Evolutionary conservation across 2,329 filamentous ascomycete species (phyloP).

Genomic region (Septoria linicola): DNA sequence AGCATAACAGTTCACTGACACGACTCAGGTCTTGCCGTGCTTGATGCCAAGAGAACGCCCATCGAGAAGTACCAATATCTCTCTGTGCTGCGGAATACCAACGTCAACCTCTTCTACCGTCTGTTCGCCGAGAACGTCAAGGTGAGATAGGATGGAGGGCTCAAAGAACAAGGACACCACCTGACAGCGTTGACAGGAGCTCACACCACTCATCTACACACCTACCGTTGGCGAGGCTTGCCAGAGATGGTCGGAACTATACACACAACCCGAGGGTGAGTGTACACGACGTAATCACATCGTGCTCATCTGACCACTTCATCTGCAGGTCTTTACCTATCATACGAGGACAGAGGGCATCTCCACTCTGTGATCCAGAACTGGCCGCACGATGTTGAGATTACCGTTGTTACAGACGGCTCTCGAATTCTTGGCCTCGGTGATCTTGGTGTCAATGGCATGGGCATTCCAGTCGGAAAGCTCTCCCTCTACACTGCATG

Average conservation of each 20-base stretch:
- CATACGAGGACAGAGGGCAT: slow-evolving; percentile 88
- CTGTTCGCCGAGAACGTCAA: slow-evolving; percentile 72
- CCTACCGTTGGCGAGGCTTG: slow-evolving; percentile 94
- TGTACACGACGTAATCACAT: slow-evolving; percentile 3
- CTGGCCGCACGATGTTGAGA: slow-evolving; percentile 92
- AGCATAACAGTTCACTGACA: slow-evolving; percentile 32
- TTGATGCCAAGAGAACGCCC: slow-evolving; percentile 65
- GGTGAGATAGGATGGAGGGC: slow-evolving; percentile 36
- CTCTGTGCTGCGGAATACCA: slow-evolving; percentile 70
- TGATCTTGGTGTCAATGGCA: slow-evolving; percentile 93
- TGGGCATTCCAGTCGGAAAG: slow-evolving; percentile 97
- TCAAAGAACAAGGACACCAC: neutral
- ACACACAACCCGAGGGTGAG: slow-evolving; percentile 84
- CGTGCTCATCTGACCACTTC: neutral
- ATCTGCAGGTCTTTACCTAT: slow-evolving; percentile 73
- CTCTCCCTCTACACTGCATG: slow-evolving; percentile 92
- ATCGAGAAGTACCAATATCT: slow-evolving; percentile 86
- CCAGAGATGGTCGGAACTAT: slow-evolving; percentile 91
- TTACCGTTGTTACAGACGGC: slow-evolving; percentile 94
- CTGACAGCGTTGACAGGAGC: slow-evolving; percentile 53
- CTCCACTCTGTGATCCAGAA: slow-evolving; percentile 85
- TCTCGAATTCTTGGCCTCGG: slow-evolving; percentile 90
- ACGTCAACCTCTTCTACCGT: slow-evolving; percentile 79
- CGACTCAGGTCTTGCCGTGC: slow-evolving; percentile 67
- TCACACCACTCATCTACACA: slow-evolving; percentile 84